Conservation (phyloP, 192 early-diverging fungal species). For the Podila horticola region DNA sequence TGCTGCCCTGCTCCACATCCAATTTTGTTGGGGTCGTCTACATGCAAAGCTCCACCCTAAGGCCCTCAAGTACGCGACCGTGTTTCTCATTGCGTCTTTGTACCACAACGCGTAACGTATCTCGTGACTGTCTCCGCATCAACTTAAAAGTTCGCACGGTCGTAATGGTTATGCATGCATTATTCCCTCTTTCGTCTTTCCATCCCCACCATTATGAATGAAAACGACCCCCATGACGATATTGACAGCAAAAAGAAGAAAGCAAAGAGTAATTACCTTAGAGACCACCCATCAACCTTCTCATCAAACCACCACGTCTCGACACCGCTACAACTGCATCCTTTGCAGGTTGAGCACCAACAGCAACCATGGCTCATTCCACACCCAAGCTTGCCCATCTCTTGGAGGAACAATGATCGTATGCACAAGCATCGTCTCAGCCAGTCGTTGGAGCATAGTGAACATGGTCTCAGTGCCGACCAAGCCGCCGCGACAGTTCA, state of each 20-base stretch:
- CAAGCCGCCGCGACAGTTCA: not conserved
- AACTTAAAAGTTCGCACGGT: too few relatives aligned
- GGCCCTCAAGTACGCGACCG: too few relatives aligned
- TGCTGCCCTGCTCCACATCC: too few relatives aligned
- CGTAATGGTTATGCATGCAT: too few relatives aligned
- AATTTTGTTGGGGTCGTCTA: too few relatives aligned
- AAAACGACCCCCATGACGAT: not conserved
- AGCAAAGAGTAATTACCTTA: not conserved
- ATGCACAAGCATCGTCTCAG: not conserved
- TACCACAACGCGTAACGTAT: too few relatives aligned
- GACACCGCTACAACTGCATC: constrained; percentile 12
- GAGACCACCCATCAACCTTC: not conserved
- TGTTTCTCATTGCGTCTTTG: too few relatives aligned
- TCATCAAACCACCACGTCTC: not conserved
- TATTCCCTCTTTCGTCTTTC: too few relatives aligned
- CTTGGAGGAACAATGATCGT: constrained; percentile 39
- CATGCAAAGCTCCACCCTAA: too few relatives aligned
- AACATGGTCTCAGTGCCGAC: not conserved
- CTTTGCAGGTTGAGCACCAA: constrained; percentile 31
- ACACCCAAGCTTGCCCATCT: constrained; percentile 40
- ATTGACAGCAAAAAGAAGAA: not conserved
- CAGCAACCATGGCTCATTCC: constrained; percentile 44
- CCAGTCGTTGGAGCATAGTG: not conserved
- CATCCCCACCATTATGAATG: not conserved
- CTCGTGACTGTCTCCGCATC: too few relatives aligned